Evolutionary conservation across 495 filamentous ascomycete genomes (phyloP).

Genomic region (Aspergillus campestris): DNA sequence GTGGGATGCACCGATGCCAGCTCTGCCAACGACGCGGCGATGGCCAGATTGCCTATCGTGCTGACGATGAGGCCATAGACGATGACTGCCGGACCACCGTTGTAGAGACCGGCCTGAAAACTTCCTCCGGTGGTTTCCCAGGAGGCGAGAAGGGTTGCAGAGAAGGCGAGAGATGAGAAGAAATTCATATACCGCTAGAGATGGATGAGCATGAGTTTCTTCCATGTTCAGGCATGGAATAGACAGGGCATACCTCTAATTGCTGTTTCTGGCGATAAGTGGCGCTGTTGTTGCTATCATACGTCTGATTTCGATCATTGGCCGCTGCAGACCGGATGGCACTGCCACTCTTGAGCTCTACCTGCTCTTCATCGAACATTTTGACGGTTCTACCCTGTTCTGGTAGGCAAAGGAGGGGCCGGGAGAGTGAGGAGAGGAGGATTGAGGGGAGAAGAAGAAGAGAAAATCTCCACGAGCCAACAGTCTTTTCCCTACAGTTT

Average conservation of each 20-base stretch:
- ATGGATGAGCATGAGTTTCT: background rate
- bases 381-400: background rate
- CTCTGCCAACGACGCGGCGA: conserved; percentile 23
- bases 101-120: conserved; percentile 19
- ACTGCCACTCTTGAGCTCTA: conserved; percentile 17
- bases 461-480: background rate
- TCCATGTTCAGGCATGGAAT: background rate
- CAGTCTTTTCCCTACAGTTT: background rate
- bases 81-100: conserved; percentile 23
- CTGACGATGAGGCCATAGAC: conserved; percentile 24
- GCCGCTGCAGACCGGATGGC: conserved; percentile 12
- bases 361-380: conserved; percentile 12
- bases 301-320: conserved; percentile 2
- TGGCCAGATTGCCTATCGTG: conserved; percentile 17
- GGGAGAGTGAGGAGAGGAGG: conserved; percentile 1
- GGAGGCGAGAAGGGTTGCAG: conserved; percentile 24
- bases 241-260: conserved; percentile 11
- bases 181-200: conserved; percentile 28
- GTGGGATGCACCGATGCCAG: conserved; percentile 32
- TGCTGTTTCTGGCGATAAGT: conserved; percentile 17
- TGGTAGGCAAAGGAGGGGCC: background rate
- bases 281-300: conserved; percentile 7
- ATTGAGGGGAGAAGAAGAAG: background rate
- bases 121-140: conserved; percentile 25
- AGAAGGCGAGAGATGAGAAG: conserved; percentile 26